These are phyloP conservation scores for Entrophospora sp. DNA, from an alignment of 192 early-diverging fungal species.

Conservation along the genomic window DNA sequence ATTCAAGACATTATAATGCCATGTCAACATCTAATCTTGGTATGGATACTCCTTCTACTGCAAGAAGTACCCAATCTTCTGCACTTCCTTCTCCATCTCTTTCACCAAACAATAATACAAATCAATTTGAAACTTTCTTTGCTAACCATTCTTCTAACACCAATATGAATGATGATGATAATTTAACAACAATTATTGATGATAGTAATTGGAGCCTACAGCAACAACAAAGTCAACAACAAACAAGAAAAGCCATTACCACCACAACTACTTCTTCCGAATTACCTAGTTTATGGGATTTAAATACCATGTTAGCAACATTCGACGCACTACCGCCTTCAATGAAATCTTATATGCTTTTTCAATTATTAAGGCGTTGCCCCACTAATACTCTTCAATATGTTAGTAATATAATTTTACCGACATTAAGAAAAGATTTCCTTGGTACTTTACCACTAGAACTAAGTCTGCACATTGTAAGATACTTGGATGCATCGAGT, in stretches of 20 bases:
- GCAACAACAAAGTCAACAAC: too few species aligned
- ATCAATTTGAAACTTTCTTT: constrained; percentile 11
- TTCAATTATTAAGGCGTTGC: constrained; percentile 79
- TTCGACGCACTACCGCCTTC: constrained; percentile 69
- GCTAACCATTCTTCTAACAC: too few species aligned
- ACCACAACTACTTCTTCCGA: too few species aligned
- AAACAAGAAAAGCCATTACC: too few species aligned
- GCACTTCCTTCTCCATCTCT: constrained; percentile 44
- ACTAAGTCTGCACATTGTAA: constrained; percentile 64
- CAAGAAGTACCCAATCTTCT: constrained; percentile 23
- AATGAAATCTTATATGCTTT: constrained; percentile 78
- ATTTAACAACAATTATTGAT: too few species aligned
- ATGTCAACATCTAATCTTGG: constrained; percentile 6
- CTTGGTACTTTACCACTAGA: constrained; percentile 62
- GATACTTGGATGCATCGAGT: constrained; percentile 70
- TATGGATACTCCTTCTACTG: constrained; percentile 10
- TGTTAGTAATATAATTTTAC: constrained; percentile 75
- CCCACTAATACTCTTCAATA: constrained; percentile 78
- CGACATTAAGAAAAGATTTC: constrained; percentile 86
- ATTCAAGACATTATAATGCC: constrained; percentile 6
- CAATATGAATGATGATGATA: too few species aligned
- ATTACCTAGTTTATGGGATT: constrained; percentile 31
- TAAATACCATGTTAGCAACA: constrained; percentile 50
- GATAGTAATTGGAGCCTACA: constrained; percentile 19
- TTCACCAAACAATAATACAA: constrained; percentile 22